A percentile compares a stretch with the other conserved stretches of the same genome.
phyloP scores from a whole-genome alignment of 805 yeast genomes.

The Monosporozyma aquatica region DNA sequence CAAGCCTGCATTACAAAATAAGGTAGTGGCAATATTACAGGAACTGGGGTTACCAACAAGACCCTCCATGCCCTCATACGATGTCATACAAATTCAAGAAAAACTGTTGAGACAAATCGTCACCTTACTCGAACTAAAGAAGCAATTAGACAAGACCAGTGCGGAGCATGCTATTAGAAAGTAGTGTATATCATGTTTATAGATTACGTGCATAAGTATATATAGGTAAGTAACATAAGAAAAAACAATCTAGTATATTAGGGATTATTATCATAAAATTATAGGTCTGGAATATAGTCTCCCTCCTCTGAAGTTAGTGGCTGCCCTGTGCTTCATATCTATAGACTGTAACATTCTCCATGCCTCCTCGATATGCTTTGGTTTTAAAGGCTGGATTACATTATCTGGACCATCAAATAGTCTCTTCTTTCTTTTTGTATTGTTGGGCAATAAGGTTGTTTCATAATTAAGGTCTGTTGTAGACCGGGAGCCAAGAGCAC shows the following conservation, averaged over 20 bases:
- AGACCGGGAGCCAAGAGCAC: conserved; percentile 18
- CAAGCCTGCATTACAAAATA: conserved; percentile 66
- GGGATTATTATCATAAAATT: conserved; percentile 21
- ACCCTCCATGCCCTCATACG: conserved; percentile 82
- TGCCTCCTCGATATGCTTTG: conserved; percentile 80
- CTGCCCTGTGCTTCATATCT: conserved; percentile 50
- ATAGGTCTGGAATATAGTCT: conserved; percentile 29
- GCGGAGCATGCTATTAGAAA: conserved; percentile 56
- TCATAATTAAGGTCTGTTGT: conserved; percentile 30
- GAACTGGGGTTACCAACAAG: conserved; percentile 73
- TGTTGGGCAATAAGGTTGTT: conserved; percentile 30
- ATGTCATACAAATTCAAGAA: conserved; percentile 69
- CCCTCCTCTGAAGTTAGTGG: conserved; percentile 57
- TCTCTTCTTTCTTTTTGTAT: conserved; percentile 39
- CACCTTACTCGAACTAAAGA: conserved; percentile 71
- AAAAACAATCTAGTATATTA: too few species aligned
- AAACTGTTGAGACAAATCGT: conserved; percentile 60
- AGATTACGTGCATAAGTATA: background rate
- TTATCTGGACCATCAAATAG: conserved; percentile 86
- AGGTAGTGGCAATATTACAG: conserved; percentile 51
- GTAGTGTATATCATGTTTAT: conserved; percentile 3
- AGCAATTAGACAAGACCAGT: conserved; percentile 77
- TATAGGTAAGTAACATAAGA: too few species aligned
- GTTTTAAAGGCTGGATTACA: conserved; percentile 64
- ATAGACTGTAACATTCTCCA: conserved; percentile 68